phyloP scores from a whole-genome alignment of 305 asterid species.

The Solanum hybrid region DNA sequence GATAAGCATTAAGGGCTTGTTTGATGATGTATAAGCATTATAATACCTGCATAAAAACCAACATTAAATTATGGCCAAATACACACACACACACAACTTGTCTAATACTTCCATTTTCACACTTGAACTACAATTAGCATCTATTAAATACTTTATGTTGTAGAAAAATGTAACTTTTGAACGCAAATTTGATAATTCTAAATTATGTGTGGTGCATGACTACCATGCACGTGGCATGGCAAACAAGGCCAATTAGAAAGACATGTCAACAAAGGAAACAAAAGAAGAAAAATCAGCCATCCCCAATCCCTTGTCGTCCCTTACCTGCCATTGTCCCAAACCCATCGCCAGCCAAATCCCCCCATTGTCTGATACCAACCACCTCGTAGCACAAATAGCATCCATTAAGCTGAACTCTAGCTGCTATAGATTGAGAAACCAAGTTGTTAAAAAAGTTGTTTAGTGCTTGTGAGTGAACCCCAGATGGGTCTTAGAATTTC shows the following conservation, averaged over 20 bases:
- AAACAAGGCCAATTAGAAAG: neutral
- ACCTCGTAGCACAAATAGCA: constrained; percentile 50
- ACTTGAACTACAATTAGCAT: neutral
- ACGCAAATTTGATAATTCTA: neutral
- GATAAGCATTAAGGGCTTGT: neutral
- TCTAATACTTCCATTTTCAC: neutral
- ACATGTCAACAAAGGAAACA: neutral
- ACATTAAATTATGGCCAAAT: neutral
- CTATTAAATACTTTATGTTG: neutral
- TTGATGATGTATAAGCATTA: neutral
- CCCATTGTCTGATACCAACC: constrained; percentile 34
- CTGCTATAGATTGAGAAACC: constrained; percentile 34
- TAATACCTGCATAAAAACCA: neutral
- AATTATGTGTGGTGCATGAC: neutral
- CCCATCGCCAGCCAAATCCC: too few species aligned
- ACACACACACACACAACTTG: neutral
- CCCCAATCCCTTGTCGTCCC: too few species aligned
- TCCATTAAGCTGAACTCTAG: constrained; percentile 51
- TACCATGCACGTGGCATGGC: neutral
- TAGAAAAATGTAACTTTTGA: neutral
- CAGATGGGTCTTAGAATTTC: neutral
- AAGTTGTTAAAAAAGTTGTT: constrained; percentile 20
- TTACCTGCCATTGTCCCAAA: too few species aligned
- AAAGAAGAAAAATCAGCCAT: too few species aligned
- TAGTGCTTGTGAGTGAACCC: constrained; percentile 8